These are phyloP conservation scores for Lecanicillium sp. DNA, from an alignment of 2,329 filamentous ascomycete genomes.

Conservation along the genomic window DNA sequence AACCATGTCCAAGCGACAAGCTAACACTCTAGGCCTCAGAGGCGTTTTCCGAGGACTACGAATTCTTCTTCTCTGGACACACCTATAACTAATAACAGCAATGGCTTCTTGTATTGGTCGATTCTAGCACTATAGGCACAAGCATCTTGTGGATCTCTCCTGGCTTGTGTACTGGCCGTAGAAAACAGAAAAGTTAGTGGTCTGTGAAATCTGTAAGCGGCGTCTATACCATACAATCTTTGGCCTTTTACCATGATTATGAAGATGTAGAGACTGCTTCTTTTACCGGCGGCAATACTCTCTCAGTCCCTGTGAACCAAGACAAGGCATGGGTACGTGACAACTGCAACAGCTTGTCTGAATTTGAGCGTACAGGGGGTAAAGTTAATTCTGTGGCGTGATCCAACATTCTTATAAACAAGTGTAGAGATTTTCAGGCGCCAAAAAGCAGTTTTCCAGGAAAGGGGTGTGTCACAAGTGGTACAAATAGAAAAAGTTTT, in stretches of 20 bases:
- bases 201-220: conserved; percentile 15
- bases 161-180: conserved; percentile 18
- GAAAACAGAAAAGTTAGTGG: conserved; percentile 18
- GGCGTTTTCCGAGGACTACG: conserved; percentile 5
- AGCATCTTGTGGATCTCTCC: conserved; percentile 17
- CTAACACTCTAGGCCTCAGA: conserved; percentile 19
- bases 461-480: conserved; percentile 29
- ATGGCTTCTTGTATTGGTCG: conserved; percentile 20
- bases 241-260: too few species aligned
- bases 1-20: conserved; percentile 19
- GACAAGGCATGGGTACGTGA: conserved; percentile 12
- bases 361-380: conserved; percentile 10
- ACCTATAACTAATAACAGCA: conserved; percentile 14
- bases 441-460: conserved; percentile 24
- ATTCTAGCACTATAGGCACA: conserved; percentile 19
- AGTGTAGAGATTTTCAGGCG: conserved; percentile 7
- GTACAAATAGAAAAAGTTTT: conserved; percentile 37
- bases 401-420: conserved; percentile 8
- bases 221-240: conserved; percentile 3
- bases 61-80: conserved; percentile 11
- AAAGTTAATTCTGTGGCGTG: conserved; percentile 10
- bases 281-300: conserved; percentile 23
- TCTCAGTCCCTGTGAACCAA: conserved; percentile 10
- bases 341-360: conserved; percentile 9
- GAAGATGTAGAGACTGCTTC: conserved; percentile 12